These are phyloP conservation scores for Pulicaria dysenterica DNA, from an alignment of 129 eudicot genomes.

Conservation along the genomic window DNA sequence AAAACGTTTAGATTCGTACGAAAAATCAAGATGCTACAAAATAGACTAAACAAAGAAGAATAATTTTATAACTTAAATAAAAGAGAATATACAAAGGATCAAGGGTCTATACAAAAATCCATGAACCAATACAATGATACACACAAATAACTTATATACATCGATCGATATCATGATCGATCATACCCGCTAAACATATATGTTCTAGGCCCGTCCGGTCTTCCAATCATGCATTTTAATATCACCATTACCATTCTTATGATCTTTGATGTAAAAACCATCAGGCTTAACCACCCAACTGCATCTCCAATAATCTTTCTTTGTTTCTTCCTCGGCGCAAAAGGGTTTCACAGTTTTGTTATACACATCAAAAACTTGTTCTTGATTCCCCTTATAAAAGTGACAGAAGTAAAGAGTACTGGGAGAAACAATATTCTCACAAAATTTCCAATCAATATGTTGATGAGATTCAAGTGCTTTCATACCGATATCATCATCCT, in stretches of 20 bases:
- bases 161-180: too few species aligned
- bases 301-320: constrained; percentile 32
- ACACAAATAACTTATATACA: too few species aligned
- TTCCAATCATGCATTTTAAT: constrained; percentile 33
- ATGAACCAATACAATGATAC: too few species aligned
- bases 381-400: constrained; percentile 14
- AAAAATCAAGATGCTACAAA: too few species aligned
- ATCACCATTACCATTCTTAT: neutral
- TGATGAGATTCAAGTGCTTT: constrained; percentile 4
- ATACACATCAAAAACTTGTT: constrained; percentile 35
- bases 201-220: neutral
- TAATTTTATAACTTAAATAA: too few species aligned
- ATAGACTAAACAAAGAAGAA: too few species aligned
- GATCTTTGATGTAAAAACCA: constrained; percentile 30
- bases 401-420: constrained; percentile 39
- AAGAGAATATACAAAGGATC: too few species aligned
- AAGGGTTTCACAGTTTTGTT: constrained; percentile 2
- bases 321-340: constrained; percentile 23
- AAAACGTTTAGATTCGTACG: too few species aligned
- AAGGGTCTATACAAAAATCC: too few species aligned
- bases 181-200: too few species aligned
- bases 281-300: constrained; percentile 30
- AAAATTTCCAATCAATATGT: constrained; percentile 30
- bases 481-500: constrained; percentile 29
- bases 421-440: constrained; percentile 20